Base-by-base conservation (phyloP, 2,329 filamentous ascomycete species). In the Pseudopyricularia javanii region DNA sequence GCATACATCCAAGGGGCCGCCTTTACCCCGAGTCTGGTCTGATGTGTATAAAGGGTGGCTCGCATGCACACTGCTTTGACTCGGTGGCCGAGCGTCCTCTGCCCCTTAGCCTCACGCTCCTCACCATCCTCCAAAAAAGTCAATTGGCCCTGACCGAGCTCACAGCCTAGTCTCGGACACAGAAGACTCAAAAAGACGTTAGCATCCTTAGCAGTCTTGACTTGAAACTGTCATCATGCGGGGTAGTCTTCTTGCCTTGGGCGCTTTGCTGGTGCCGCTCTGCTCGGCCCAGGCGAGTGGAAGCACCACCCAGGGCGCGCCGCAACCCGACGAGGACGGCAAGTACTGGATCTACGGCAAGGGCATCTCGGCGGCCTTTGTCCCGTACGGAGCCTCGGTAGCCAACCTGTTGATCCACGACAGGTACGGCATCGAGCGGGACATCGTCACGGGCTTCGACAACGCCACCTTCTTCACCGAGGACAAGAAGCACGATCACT, bases 381-480 rank as follows among this genome's bases (percentile, higher is more conserved):
- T 90, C 47, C 75, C 84, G 1, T 90, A 90, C 61, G 86, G 85
- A 56, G 86, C 86, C 7, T 81, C 82, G 54, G 77, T 91, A 60
- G 77, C 83, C 54, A 85, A 89, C 62, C 71, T 91, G 51, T 74
- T 86, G 64, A 74, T 91, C 64, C 75, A 79, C 35, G 86, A 89
- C 65, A 78, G 79, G 59, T 74, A 83, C 58, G 85, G 85, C 47
- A 69, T 85, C 45, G 74, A 79, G 62, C 78, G 85, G 55, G 86
- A 91, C 62, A 71, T 91, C 50, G 80, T 91, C 1, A 75, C 78
- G 48, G 86, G 86, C 49, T 90, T 82, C 60, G 86, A 91, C 69
- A 89, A 89, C 62, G 85, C 86, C 47, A 79, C 71, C 51, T 81
- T 85, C 68, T 91, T 90, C 68, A 68, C 66, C 55, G 64, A 80